A percentile compares a stretch with the other conserved stretches of the same genome.
Conservation (phyloP, 441 rosid species). For the Syzygium malaccense region DNA sequence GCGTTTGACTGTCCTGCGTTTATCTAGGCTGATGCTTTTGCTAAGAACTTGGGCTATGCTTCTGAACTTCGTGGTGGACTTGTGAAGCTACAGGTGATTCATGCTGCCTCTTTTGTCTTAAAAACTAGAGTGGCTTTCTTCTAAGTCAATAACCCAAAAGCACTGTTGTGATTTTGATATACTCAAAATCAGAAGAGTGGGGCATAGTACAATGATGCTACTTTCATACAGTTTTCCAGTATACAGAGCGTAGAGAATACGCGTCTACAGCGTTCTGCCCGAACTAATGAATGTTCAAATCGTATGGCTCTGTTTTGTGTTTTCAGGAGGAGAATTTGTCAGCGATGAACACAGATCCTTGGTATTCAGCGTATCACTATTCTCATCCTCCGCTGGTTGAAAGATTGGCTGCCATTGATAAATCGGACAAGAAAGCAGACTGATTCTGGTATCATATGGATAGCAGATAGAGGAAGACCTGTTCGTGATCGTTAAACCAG, state of each 20-base stretch:
- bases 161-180: neutral
- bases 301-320: neutral
- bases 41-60: conserved; percentile 81
- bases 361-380: conserved; percentile 96
- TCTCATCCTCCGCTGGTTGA: conserved; percentile 97
- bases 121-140: neutral
- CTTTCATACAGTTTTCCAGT: neutral
- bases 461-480: neutral
- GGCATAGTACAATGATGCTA: neutral
- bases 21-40: conserved; percentile 91
- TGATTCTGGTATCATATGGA: conserved; percentile 9
- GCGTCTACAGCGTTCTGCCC: neutral
- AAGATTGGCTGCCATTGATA: conserved; percentile 75
- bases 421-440: conserved; percentile 61
- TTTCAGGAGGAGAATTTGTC: conserved; percentile 95
- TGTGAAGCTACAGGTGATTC: conserved; percentile 88
- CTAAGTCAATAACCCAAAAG: neutral
- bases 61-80: conserved; percentile 79
- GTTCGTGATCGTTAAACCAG: neutral
- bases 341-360: conserved; percentile 93
- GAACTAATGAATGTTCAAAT: neutral
- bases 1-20: neutral
- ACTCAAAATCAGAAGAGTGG: neutral
- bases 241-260: neutral
- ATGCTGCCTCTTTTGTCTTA: neutral